Base-by-base conservation (phyloP, 306 rosid species). In the Prosopis cineraria region DNA sequence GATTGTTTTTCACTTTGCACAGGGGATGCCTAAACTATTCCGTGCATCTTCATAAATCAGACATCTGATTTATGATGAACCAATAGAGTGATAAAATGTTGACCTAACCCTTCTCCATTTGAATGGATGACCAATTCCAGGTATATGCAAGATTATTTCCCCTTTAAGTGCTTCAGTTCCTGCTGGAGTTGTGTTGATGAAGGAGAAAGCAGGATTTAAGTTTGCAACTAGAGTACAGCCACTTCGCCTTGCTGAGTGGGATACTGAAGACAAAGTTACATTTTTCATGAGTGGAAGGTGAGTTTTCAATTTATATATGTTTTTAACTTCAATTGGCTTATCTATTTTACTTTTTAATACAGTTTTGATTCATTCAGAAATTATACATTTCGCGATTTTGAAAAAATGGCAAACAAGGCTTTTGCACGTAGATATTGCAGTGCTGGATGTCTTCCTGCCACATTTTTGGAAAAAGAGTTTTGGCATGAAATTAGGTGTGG, bases 201-300 rank as follows among this genome's bases (percentile, higher is more conserved):
- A 84, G 88, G 98, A 95, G 90, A 83, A 89, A 82, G 76, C 86
- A 65, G 98, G 98, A 73, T 95, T 95, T 80, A 95, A 92, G 85
- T 95, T 95, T 84, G 88, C 98, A 33, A 95, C 98, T 24, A 89
- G 97, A 76, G 98, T 95, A 64, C 98, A 95, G 83, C 98, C 98
- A 55, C 98, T 95, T 33, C 98, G 98, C 73, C 96, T 92, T 84
- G 97, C 98, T 41, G 97, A 89, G 88, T 95, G 98, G 98, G 93
- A 95, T 85, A 77, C 78, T 43, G 96, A 91, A 84, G 98, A 95
- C 84, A 93, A 75, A 81, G 93, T 91, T 70, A 95, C 97, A 3
- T 95, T 95, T 89, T 92, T 89, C 84, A 88, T 91, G 98, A 93
- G 98, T 47, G 98, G 98, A 80, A 91, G 91, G 98, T 95, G 67